Evolutionary conservation across 2,329 filamentous ascomycete species (phyloP), one percentile per base, ranked within the genome.

Genomic region (Fonsecaea multimorphosa): DNA sequence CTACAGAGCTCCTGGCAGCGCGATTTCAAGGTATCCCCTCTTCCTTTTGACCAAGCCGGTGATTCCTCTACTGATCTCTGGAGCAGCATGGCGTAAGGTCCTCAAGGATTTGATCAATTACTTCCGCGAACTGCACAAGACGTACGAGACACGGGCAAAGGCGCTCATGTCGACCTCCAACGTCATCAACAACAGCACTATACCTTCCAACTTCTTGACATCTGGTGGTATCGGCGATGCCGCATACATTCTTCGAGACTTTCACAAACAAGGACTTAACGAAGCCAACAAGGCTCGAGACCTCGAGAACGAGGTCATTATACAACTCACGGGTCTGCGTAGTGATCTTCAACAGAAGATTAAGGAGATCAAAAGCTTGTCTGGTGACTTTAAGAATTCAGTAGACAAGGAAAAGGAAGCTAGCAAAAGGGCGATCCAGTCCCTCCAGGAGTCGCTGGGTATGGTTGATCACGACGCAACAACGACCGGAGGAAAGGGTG

Each of bases 341-440:
- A 93, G 89, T 74, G 95, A 99, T 77, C 83, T 99, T 19, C 90
- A 91, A 68, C 92, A 96, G 77, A 99, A 99, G 82, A 96, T 96
- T 78, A 99, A 98, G 79, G 95, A 99, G 79, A 99, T 99, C 81
- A 97, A 96, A 80, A 90, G 88, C 71, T 82, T 99, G 16, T 91
- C 92, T 5, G 91, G 93, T 16, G 95, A 99, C 77, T 99, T 99
- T 80, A 97, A 97, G 80, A 99, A 97, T 76, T 91, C 90, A 0
- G 93, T 99, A 9, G 92, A 97, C 29, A 97, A 94, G 80, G 95
- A 98, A 78, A 94, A 96, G 82, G 93, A 97, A 22, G 82, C 78
- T 19, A 97, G 95, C 0, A 86, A 89, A 67, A 92, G 88, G 76
- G 89, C 90, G 16, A 91, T 98, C 29, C 88, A 89, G 60, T 84